These are phyloP conservation scores for Rutstroemia sp. DNA, from an alignment of 2,329 filamentous ascomycete species.

Conservation along the genomic window DNA sequence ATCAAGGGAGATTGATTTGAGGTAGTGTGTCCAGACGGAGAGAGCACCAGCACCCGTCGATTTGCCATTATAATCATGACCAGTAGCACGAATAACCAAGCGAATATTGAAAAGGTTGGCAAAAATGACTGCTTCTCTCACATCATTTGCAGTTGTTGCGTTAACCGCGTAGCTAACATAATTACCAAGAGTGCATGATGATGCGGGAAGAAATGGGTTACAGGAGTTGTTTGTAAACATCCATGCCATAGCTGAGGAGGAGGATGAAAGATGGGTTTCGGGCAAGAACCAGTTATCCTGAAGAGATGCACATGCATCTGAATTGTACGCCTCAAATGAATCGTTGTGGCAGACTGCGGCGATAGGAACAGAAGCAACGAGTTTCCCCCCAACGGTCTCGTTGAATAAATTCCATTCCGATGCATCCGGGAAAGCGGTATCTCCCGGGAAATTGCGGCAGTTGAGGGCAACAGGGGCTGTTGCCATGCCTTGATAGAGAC, in stretches of 20 bases:
- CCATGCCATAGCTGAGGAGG: neutral
- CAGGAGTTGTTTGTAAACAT: neutral
- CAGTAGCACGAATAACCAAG: slow-evolving; percentile 44
- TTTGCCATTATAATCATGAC: slow-evolving; percentile 39
- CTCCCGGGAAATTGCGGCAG: slow-evolving; percentile 12
- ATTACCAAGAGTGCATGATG: slow-evolving; percentile 21
- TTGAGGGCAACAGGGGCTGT: too few relatives aligned
- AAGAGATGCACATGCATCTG: slow-evolving; percentile 6
- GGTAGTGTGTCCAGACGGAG: neutral
- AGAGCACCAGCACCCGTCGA: neutral
- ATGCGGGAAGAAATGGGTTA: neutral
- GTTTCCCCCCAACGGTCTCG: slow-evolving; percentile 9
- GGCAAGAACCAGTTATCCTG: slow-evolving; percentile 5
- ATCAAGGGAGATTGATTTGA: neutral
- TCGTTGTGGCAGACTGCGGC: slow-evolving; percentile 11
- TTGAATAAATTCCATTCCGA: slow-evolving; percentile 13
- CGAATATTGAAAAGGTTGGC: slow-evolving; percentile 32
- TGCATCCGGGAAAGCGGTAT: slow-evolving; percentile 10
- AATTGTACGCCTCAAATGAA: neutral
- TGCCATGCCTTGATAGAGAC: too few relatives aligned
- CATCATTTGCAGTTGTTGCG: slow-evolving; percentile 14
- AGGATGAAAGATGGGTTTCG: slow-evolving; percentile 1
- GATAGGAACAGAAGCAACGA: slow-evolving; percentile 12
- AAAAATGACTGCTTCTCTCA: slow-evolving; percentile 30
- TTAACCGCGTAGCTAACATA: slow-evolving; percentile 21